Evolutionary conservation across 2,329 filamentous ascomycete species (phyloP), one percentile per base, ranked within the genome.

Genomic region (Talaromyces sp.): DNA sequence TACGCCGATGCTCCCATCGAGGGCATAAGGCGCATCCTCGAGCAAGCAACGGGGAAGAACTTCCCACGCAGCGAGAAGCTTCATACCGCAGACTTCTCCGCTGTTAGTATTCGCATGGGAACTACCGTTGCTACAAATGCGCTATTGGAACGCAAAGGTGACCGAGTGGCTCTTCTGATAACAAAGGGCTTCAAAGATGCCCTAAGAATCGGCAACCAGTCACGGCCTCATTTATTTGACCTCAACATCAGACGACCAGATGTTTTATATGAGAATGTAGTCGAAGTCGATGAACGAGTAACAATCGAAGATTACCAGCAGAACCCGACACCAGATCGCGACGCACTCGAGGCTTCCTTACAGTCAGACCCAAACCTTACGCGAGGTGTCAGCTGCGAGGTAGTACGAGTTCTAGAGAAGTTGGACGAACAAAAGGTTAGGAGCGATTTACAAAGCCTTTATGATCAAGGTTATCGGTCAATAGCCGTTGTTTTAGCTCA

Each of bases 41-140:
- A 64, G 58, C 62, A 58, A 27, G 63, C 63, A 17, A 58, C 63
- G 17, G 63, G 65, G 9, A 52, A 55, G 13, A 35, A 61, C 13
- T 58, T 65, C 31, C 63, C 67, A 2, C 61, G 67, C 14, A 58
- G 59, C 24, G 52, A 55, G 17, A 62, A 62, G 53, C 35, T 68
- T 17, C 54, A 56, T 46, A 61, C 64, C 53, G 29, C 41, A 35
- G 58, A 60, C 31, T 60, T 60, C n/a, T 60, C 50, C 26, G 32
- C 56, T 64, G 29, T 65, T 56, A 35, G 63, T 58, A 13, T 96
- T 71, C 87, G 91, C 58, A 96, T 96, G 91, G 91, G 91, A 52
- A 96, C 91, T 2, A 96, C 91, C 0, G 91, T 96, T 11, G 91
- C 91, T 9, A 96, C 91, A 0, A 96, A 96, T 71, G 91, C 91